Evolutionary conservation across 148 eudicot genomes (phyloP).

Genomic region (Rheum nobile): DNA sequence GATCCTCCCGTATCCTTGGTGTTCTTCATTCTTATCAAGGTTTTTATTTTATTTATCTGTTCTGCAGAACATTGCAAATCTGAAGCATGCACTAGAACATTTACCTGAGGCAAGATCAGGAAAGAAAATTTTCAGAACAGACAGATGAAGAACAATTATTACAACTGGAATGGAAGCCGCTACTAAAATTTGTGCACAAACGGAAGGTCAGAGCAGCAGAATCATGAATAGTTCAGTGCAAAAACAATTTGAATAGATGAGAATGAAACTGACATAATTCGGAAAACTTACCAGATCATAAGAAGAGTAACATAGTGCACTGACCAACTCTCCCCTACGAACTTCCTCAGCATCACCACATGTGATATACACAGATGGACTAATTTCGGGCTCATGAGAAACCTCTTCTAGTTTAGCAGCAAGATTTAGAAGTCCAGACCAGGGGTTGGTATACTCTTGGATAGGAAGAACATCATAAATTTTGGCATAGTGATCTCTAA

Average conservation of each 20-base stretch:
- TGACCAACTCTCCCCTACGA: slow-evolving; percentile 51
- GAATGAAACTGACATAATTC: slow-evolving; percentile 4
- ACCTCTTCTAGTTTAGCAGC: slow-evolving; percentile 52
- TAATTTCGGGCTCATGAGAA: slow-evolving; percentile 39
- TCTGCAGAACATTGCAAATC: slow-evolving; percentile 46
- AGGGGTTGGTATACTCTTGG: slow-evolving; percentile 59
- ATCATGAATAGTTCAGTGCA: too few species aligned
- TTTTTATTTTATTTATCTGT: slow-evolving; percentile 37
- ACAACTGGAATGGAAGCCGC: background rate
- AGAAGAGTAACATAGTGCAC: slow-evolving; percentile 43
- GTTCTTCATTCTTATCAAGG: slow-evolving; percentile 31
- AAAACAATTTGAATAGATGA: slow-evolving; percentile 5
- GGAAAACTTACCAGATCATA: slow-evolving; percentile 53
- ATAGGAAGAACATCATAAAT: slow-evolving; percentile 58
- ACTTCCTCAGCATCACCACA: slow-evolving; percentile 62
- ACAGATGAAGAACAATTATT: too few species aligned
- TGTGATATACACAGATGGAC: slow-evolving; percentile 60
- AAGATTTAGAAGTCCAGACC: slow-evolving; percentile 58
- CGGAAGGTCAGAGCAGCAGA: background rate
- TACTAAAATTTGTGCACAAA: background rate
- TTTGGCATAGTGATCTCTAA: slow-evolving; percentile 47
- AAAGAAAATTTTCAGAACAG: background rate
- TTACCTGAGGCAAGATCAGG: slow-evolving; percentile 36
- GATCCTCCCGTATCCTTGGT: slow-evolving; percentile 23
- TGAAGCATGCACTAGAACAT: slow-evolving; percentile 60